These are phyloP conservation scores for Pneumocystis sp. DNA, from an alignment of 1,139 yeast genomes.

Conservation along the genomic window DNA sequence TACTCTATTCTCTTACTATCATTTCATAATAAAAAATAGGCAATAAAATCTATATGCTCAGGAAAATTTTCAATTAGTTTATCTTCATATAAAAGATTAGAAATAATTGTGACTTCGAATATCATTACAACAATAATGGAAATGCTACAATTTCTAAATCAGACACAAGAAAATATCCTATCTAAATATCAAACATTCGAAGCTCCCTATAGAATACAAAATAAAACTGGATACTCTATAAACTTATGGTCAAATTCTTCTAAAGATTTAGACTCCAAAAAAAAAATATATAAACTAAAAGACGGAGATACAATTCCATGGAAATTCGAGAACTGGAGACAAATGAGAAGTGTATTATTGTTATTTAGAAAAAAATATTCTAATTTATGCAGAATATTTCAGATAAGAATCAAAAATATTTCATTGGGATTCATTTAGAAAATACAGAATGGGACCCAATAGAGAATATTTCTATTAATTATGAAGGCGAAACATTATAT, in stretches of 20 bases:
- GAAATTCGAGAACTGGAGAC: constrained; percentile 93
- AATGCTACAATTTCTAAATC: constrained; percentile 53
- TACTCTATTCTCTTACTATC: constrained; percentile 16
- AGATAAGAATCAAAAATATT: constrained; percentile 5
- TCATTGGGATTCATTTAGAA: constrained; percentile 23
- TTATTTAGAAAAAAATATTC: background rate
- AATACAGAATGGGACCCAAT: constrained; percentile 43
- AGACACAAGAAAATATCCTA: constrained; percentile 34
- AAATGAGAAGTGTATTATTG: constrained; percentile 43
- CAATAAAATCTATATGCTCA: constrained; percentile 16
- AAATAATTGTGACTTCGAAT: constrained; percentile 66
- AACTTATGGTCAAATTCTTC: constrained; percentile 57
- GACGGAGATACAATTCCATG: constrained; percentile 51
- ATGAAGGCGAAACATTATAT: constrained; percentile 73
- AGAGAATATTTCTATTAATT: constrained; percentile 46
- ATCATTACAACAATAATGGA: constrained; percentile 30
- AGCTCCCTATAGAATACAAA: constrained; percentile 64
- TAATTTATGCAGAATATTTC: constrained; percentile 1
- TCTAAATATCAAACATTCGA: constrained; percentile 61
- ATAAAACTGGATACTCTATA: constrained; percentile 72
- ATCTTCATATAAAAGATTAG: constrained; percentile 60
- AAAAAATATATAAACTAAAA: constrained; percentile 28
- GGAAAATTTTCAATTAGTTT: constrained; percentile 46
- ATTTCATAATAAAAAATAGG: constrained; percentile 10
- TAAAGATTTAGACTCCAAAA: constrained; percentile 17